These are phyloP conservation scores for Termitomyces sp. DNA, from an alignment of 768 basidiomycete genomes.

Conservation along the genomic window DNA sequence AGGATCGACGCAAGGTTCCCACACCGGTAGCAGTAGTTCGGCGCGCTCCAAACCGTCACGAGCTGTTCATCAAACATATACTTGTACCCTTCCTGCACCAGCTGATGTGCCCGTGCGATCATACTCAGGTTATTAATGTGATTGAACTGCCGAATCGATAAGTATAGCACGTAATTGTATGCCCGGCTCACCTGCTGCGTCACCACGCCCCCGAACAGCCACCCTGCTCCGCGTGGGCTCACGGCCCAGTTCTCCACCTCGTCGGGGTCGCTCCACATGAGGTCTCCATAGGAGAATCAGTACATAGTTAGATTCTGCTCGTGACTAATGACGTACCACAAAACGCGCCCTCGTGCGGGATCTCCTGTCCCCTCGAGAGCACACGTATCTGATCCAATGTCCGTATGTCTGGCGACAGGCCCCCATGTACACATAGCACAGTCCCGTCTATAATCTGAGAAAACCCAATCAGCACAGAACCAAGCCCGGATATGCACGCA, in stretches of 20 bases:
- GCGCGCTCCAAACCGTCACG: conserved; percentile 91
- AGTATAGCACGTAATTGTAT: not conserved
- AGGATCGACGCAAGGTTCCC: conserved; percentile 92
- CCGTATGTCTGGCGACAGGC: conserved; percentile 91
- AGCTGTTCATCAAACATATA: conserved; percentile 94
- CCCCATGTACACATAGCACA: conserved; percentile 92
- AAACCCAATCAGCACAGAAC: not conserved
- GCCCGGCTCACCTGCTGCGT: conserved; percentile 62
- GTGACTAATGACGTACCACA: conserved; percentile 50
- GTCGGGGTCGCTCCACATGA: conserved; percentile 99
- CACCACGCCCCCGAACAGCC: conserved; percentile 86
- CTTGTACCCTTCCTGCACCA: conserved; percentile 95
- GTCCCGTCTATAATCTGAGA: conserved; percentile 90
- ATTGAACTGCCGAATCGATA: conserved; percentile 58
- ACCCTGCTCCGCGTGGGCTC: conserved; percentile 93
- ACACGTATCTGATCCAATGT: conserved; percentile 94
- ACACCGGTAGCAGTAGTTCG: conserved; percentile 76
- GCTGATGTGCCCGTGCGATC: conserved; percentile 93
- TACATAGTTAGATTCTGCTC: not conserved
- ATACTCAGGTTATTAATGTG: conserved; percentile 84
- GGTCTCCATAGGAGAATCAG: conserved; percentile 43
- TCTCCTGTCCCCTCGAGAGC: conserved; percentile 91
- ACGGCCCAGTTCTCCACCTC: conserved; percentile 96
- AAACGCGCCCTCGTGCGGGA: conserved; percentile 98
- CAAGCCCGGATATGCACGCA: conserved; percentile 28